Evolutionary conservation across 2,329 filamentous ascomycete species (phyloP), one percentile per base, ranked within the genome.

Genomic region (Laburnicola sp.): DNA sequence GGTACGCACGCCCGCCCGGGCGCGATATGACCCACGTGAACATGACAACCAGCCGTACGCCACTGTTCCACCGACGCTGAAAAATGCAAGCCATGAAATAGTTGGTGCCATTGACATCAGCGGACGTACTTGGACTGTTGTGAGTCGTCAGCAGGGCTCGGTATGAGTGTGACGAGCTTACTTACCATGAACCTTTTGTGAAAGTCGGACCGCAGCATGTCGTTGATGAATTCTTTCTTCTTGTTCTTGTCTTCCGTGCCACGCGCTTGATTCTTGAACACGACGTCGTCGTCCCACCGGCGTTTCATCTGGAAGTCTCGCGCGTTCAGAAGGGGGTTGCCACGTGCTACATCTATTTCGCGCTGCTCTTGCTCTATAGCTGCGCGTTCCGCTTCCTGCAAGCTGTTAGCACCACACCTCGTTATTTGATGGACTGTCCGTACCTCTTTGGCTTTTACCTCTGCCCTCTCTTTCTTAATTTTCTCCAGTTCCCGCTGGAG

Each of bases 231-330:
- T 74, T 96, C 92, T 78, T 93, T 95, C 78, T 88, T 91, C 78
- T 88, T 91, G 57, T 87, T 86, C 78, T 87, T 92, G 57, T 97
- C 91, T 69, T 97, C 93, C 0, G 92, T 96, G 6, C 93, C 94
- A 52, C 94, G 83, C 30, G 93, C 94, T 76, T 99, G 94, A 74
- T 99, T 99, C 79, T 96, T 97, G 78, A 99, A 99, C 2, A 99
- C 92, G 9, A 99, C 94, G 71, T 99, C 94, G 65, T 99, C 94
- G 64, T 99, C 94, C 94, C 94, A 99, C 63, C 92, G 79, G 61
- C 90, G 80, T 81, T 96, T 97, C 67, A 97, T 86, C 51, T 87
- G 91, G 71, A 95, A 97, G 63, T 96, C 91, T 71, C 89, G 89
- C 0, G 81, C 70, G 63, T 97, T 97, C 50, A 99, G 82, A 45